Conservation (phyloP, 331 rosid genomes). For the Ulmus americana region DNA sequence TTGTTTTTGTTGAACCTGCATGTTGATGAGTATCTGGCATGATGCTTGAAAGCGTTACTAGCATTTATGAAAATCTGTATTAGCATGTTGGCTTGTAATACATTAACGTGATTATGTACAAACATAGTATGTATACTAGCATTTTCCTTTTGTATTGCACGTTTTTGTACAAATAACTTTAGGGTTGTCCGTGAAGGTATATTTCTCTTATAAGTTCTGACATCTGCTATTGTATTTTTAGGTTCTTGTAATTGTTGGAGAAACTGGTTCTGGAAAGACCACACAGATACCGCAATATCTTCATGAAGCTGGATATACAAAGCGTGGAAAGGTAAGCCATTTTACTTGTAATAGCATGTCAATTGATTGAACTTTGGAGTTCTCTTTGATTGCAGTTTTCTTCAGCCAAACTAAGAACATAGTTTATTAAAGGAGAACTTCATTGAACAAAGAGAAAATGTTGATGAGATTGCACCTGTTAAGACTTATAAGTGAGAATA, state of each 20-base stretch:
- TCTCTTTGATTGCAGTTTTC: no score
- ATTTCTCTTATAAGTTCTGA: background rate
- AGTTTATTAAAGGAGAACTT: no score
- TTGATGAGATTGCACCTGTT: no score
- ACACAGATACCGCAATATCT: constrained; percentile 98
- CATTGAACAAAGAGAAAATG: no score
- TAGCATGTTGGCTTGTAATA: no score
- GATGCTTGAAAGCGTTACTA: background rate
- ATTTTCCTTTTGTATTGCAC: background rate
- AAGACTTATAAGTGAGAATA: no score
- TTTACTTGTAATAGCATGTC: background rate
- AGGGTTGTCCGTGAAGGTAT: constrained; percentile 1
- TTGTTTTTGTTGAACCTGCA: constrained; percentile 2
- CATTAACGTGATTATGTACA: no score
- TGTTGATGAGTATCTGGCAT: background rate
- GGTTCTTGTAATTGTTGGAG: constrained; percentile 96
- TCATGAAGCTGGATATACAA: constrained; percentile 93
- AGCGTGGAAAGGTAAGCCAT: constrained; percentile 65
- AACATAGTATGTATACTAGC: background rate
- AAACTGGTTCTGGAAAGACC: constrained; percentile 98
- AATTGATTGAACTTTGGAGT: no score
- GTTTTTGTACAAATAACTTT: background rate
- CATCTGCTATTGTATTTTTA: constrained; percentile 26
- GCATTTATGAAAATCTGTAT: no score
- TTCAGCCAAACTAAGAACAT: no score